Evolutionary conservation across 78 protist species (phyloP).

Genomic region (Cavenderia fasciculata): DNA sequence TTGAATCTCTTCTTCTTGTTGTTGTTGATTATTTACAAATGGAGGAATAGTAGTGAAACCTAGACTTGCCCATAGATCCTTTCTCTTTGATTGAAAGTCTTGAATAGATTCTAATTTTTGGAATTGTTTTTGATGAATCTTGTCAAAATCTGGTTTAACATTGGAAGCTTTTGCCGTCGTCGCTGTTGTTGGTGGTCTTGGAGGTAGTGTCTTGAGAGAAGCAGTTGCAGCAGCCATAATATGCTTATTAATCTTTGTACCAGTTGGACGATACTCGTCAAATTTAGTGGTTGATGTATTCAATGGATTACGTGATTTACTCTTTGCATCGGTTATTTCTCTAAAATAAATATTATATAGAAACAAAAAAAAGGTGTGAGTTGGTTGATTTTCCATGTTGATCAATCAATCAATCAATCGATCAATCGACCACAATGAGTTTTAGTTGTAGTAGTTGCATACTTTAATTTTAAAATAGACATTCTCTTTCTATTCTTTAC

Average conservation of each 20-base stretch:
- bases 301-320: constrained; percentile 4
- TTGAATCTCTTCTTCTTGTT: no score
- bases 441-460: background rate
- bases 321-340: constrained; percentile 29
- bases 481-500: constrained; percentile 41
- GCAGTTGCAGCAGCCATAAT: background rate
- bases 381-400: no score
- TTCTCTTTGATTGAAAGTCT: constrained; percentile 51
- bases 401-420: no score
- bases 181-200: background rate
- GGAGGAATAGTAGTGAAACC: constrained; percentile 40
- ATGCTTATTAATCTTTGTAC: constrained; percentile 56
- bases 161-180: background rate
- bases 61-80: constrained; percentile 55
- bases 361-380: background rate
- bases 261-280: constrained; percentile 50
- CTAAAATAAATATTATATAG: background rate
- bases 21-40: constrained; percentile 14
- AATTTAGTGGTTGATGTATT: background rate
- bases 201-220: background rate
- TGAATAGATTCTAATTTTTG: constrained; percentile 37
- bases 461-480: constrained; percentile 59
- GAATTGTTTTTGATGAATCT: constrained; percentile 42
- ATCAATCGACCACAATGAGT: no score
- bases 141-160: constrained; percentile 60